phyloP scores from a whole-genome alignment of 805 yeast species.

The Cyberlindnera xylosilytica region DNA sequence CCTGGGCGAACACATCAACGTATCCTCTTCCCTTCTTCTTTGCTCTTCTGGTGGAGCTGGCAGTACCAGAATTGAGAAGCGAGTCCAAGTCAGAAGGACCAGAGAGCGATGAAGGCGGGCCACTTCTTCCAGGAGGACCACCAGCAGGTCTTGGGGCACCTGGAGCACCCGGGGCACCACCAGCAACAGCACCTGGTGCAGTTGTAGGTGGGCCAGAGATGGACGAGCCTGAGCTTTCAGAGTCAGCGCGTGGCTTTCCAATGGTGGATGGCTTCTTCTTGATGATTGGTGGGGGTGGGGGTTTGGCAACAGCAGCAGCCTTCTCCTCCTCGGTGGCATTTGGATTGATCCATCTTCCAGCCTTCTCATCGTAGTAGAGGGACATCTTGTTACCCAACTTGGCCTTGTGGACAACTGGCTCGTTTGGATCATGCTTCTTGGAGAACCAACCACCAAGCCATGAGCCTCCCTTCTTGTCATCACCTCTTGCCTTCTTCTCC shows the following conservation, averaged over 20 bases:
- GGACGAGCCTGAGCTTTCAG: conserved; percentile 13
- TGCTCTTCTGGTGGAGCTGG: conserved; percentile 32
- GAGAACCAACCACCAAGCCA: conserved; percentile 70
- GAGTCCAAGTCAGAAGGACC: conserved; percentile 41
- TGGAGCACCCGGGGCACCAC: conserved; percentile 5
- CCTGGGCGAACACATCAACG: conserved; percentile 69
- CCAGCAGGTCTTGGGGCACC: not conserved
- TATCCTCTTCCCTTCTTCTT: conserved; percentile 55
- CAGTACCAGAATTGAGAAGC: conserved; percentile 33
- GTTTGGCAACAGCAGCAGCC: conserved; percentile 57
- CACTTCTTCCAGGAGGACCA: conserved; percentile 6
- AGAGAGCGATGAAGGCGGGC: conserved; percentile 7
- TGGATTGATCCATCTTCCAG: conserved; percentile 83
- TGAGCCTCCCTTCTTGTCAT: conserved; percentile 6
- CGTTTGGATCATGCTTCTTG: conserved; percentile 47
- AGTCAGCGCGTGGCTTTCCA: conserved; percentile 39
- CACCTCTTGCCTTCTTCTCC: conserved; percentile 21
- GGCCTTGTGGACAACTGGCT: conserved; percentile 76
- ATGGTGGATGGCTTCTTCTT: conserved; percentile 33
- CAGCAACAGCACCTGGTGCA: conserved; percentile 4
- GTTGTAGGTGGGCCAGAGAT: conserved; percentile 12
- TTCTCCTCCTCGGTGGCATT: conserved; percentile 66
- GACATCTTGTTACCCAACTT: conserved; percentile 75
- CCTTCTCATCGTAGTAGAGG: conserved; percentile 77
- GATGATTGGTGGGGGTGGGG: conserved; percentile 47